Evolutionary conservation across 345 rosid genomes (phyloP), one percentile per base, ranked within the genome.

Genomic region (Boechera stricta): DNA sequence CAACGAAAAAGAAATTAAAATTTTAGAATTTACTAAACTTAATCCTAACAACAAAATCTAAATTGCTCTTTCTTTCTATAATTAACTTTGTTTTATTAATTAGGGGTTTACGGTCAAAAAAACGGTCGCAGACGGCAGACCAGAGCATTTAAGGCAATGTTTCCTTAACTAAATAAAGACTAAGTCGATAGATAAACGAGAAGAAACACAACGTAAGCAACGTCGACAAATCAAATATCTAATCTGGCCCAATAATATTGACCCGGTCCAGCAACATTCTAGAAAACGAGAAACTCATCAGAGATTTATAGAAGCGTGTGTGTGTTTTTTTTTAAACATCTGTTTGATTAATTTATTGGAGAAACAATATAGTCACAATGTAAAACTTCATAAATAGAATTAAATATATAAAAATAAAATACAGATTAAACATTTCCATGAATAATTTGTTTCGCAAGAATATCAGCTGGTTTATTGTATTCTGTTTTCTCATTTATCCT

Each of bases 261-360:
- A 76, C 56, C 54, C 49, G 54, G 69, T 76, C 70, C 69, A 69
- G 1, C 53, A 67, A 48, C 33, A 75, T 58, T 75, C 67, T 42
- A 76, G 69, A 59, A 35, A 10, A 18, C 45, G 11, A 58, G 42
- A 58, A 58, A 35, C 29, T 59, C 45, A 16, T 16, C 44, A 16
- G 4, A 57, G 4, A 32, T 32, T 32, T 15, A 7, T 11, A 3
- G 8, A 0, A 32, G 24, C 32, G 62, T 57, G 24, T 32, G 24
- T 21, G 24, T 21, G 24, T 21, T 1, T 21, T 21, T 21, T 21
- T 21, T 21, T 21, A 21, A 21, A 21, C 24, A 21, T 21, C 24
- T 21, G 24, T 21, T 21, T 21, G 24, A 21, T 21, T 21, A 21
- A 21, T 21, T 21, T 21, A 21, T 21, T 21, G 24, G 24, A 21